These are phyloP conservation scores for Bondarzewia mesenterica DNA, from an alignment of 1,284 basidiomycete genomes.

Conservation along the genomic window DNA sequence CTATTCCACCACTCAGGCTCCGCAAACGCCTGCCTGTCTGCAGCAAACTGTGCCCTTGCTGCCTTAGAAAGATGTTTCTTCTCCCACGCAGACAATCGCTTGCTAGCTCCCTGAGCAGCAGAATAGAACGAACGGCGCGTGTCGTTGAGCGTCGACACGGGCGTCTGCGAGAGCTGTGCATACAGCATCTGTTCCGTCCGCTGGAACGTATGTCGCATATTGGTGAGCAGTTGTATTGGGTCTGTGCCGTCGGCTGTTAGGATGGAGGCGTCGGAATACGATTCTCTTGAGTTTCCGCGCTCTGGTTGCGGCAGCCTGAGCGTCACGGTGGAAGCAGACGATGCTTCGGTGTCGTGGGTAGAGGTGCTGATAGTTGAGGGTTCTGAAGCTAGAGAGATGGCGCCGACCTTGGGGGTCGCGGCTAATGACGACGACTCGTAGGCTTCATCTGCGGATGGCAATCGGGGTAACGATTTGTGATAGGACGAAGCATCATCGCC, in stretches of 20 bases:
- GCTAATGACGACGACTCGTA: conserved; percentile 23
- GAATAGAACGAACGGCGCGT: conserved; percentile 49
- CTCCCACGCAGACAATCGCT: conserved; percentile 53
- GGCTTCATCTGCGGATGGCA: conserved; percentile 46
- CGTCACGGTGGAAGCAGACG: conserved; percentile 10
- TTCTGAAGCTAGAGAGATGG: conserved; percentile 10
- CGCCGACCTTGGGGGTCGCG: conserved; percentile 8
- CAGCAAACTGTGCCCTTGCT: conserved; percentile 12
- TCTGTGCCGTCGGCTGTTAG: conserved; percentile 17
- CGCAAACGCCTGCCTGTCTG: conserved; percentile 23
- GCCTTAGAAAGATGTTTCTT: conserved; percentile 40
- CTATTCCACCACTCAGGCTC: conserved; percentile 61
- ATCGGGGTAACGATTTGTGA: conserved; percentile 43
- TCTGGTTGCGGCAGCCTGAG: conserved; percentile 13
- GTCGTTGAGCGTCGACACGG: conserved; percentile 46
- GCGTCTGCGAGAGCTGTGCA: conserved; percentile 38
- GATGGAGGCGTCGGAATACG: conserved; percentile 13
- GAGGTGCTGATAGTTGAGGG: neutral
- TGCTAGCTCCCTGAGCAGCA: conserved; percentile 39
- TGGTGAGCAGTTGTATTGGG: conserved; percentile 34
- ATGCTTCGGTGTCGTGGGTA: conserved; percentile 1
- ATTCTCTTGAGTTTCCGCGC: conserved; percentile 4
- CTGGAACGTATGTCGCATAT: conserved; percentile 50
- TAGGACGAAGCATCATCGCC: conserved; percentile 20
- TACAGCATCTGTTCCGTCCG: conserved; percentile 52